phyloP scores from a whole-genome alignment of 2,329 filamentous ascomycete species.

The Lojkania enalia region DNA sequence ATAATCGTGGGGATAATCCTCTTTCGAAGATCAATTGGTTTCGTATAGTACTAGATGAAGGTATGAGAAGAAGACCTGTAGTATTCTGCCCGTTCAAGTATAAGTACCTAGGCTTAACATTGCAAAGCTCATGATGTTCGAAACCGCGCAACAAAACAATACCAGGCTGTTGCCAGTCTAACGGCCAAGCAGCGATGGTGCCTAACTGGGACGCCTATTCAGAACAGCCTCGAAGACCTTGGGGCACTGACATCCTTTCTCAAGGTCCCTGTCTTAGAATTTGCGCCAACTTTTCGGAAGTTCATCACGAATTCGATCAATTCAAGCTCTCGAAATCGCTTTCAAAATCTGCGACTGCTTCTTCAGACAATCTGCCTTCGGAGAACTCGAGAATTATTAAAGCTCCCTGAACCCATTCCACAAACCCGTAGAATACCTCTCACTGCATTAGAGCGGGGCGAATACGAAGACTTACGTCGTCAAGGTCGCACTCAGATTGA shows the following conservation, averaged over 20 bases:
- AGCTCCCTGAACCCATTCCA: conserved; percentile 4
- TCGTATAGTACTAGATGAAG: conserved; percentile 28
- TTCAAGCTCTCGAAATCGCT: background rate
- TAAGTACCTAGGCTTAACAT: background rate
- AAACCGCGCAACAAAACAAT: conserved; percentile 16
- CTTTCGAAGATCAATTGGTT: conserved; percentile 22
- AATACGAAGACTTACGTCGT: conserved; percentile 3
- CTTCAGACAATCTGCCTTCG: conserved; percentile 10
- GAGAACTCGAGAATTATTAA: conserved; percentile 5
- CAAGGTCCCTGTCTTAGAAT: conserved; percentile 12
- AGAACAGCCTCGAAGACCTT: conserved; percentile 46
- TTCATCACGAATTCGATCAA: conserved; percentile 9
- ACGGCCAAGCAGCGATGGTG: conserved; percentile 17
- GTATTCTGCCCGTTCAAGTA: too few species aligned
- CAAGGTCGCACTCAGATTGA: conserved; percentile 5
- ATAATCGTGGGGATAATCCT: background rate
- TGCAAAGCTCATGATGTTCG: conserved; percentile 14
- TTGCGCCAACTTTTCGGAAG: conserved; percentile 9
- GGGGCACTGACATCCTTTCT: conserved; percentile 33
- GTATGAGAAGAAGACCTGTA: conserved; percentile 4
- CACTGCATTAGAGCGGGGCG: background rate
- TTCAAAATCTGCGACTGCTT: conserved; percentile 6
- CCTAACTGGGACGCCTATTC: conserved; percentile 25
- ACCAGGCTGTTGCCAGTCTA: conserved; percentile 12
- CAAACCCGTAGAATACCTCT: conserved; percentile 4